These are phyloP conservation scores for Termitomyces sp. DNA, from an alignment of 1,284 basidiomycete genomes.

Conservation along the genomic window DNA sequence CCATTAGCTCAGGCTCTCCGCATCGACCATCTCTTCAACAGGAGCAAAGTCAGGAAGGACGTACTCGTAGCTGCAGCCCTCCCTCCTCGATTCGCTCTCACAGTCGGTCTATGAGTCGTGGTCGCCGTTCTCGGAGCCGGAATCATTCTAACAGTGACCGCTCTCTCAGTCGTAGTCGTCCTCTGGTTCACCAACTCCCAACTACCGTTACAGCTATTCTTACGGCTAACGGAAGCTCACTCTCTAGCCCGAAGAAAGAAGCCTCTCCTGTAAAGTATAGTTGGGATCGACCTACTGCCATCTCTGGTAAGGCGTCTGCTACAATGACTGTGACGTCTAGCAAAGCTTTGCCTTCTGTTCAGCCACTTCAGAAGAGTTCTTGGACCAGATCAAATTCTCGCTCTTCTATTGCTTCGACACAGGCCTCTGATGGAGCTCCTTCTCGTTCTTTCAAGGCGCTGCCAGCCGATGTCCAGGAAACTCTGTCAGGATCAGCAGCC, in stretches of 20 bases:
- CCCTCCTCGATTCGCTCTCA: constrained; percentile 13
- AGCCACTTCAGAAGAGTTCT: constrained; percentile 13
- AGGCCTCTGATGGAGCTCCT: constrained; percentile 23
- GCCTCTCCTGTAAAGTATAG: constrained; percentile 12
- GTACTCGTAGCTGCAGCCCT: constrained; percentile 12
- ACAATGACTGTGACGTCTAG: constrained; percentile 2
- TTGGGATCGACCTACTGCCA: constrained; percentile 14
- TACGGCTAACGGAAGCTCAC: constrained; percentile 2
- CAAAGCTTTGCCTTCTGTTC: constrained; percentile 4
- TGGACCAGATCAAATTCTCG: constrained; percentile 28
- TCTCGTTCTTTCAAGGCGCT: constrained; percentile 7
- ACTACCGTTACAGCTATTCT: no score
- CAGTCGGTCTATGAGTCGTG: constrained; percentile 15
- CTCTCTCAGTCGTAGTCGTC: constrained; percentile 15
- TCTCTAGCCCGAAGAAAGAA: constrained; percentile 11
- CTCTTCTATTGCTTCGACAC: constrained; percentile 35
- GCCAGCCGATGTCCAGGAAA: neutral
- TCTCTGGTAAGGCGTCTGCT: constrained; percentile 2
- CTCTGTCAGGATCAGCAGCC: neutral
- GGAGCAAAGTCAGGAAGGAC: neutral
- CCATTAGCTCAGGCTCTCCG: constrained; percentile 17
- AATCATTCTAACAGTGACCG: constrained; percentile 10
- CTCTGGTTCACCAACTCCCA: constrained; percentile 6
- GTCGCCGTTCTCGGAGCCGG: constrained; percentile 15
- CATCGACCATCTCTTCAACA: constrained; percentile 13